These are phyloP conservation scores for Phytophthora hybrid DNA, from an alignment of 352 stramenopile genomes.

Conservation along the genomic window DNA sequence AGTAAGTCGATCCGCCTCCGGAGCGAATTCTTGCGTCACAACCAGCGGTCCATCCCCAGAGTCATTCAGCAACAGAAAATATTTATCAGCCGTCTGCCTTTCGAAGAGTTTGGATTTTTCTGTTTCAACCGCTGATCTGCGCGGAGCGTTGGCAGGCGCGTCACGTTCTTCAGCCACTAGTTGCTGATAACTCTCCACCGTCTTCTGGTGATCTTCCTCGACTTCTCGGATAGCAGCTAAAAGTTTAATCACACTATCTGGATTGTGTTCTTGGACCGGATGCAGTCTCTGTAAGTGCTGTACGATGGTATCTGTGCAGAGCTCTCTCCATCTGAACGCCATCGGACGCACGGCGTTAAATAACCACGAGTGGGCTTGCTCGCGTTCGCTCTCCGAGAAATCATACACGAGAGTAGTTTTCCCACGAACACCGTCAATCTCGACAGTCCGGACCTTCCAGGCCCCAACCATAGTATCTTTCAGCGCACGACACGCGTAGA, in stretches of 20 bases:
- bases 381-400: constrained; percentile 50
- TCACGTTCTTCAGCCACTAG: constrained; percentile 13
- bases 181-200: constrained; percentile 14
- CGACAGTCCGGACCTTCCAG: constrained; percentile 65
- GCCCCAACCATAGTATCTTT: constrained; percentile 59
- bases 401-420: constrained; percentile 70
- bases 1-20: constrained; percentile 12
- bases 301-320: constrained; percentile 58
- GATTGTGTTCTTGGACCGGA: background rate
- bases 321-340: constrained; percentile 50
- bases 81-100: constrained; percentile 37
- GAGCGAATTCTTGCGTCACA: background rate
- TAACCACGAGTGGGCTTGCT: constrained; percentile 18
- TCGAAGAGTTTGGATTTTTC: constrained; percentile 42
- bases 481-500: constrained; percentile 46
- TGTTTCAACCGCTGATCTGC: constrained; percentile 14
- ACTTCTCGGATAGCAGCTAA: constrained; percentile 32
- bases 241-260: constrained; percentile 25
- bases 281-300: constrained; percentile 28
- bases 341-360: constrained; percentile 48
- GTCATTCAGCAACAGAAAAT: constrained; percentile 39
- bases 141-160: background rate
- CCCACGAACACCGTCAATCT: constrained; percentile 56
- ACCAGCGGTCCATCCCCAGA: background rate
- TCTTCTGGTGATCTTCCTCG: constrained; percentile 25